These are phyloP conservation scores for Porcisia deanei DNA, from an alignment of 208 protist species.

Conservation along the genomic window DNA sequence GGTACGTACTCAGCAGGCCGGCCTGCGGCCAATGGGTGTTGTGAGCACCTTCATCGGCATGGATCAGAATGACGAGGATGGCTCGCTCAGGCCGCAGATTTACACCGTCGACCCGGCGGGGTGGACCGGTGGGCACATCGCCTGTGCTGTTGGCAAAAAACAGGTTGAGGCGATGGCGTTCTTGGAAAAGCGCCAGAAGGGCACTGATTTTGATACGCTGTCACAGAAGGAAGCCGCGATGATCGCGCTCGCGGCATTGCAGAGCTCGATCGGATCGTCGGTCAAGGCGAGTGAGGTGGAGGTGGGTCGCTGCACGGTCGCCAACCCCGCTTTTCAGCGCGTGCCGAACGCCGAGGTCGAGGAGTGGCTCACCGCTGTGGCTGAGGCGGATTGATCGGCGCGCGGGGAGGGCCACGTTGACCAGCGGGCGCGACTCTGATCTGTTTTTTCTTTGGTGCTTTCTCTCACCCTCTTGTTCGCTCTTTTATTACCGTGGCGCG, in stretches of 20 bases:
- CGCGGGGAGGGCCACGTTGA: not conserved
- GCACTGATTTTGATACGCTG: constrained; percentile 73
- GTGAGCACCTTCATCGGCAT: constrained; percentile 94
- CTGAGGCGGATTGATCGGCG: constrained; percentile 76
- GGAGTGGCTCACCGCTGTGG: constrained; percentile 87
- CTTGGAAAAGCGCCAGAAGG: constrained; percentile 97
- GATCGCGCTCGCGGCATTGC: constrained; percentile 79
- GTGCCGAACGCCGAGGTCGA: constrained; percentile 77
- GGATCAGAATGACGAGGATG: constrained; percentile 90
- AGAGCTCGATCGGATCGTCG: constrained; percentile 69
- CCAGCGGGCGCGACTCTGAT: not conserved
- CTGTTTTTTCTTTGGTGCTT: not conserved
- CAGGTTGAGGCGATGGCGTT: constrained; percentile 96
- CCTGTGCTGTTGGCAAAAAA: constrained; percentile 92
- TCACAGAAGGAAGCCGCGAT: constrained; percentile 80
- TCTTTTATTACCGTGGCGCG: not conserved
- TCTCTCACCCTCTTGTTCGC: not conserved
- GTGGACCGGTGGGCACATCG: constrained; percentile 93
- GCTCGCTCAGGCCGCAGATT: constrained; percentile 83
- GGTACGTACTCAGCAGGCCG: constrained; percentile 98
- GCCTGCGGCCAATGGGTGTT: constrained; percentile 94
- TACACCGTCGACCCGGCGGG: constrained; percentile 96
- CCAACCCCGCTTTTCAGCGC: constrained; percentile 46
- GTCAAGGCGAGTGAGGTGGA: constrained; percentile 85
- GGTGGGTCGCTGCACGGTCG: constrained; percentile 65